These are phyloP conservation scores for Escallonia rubra DNA, from an alignment of 129 eudicot genomes.

Conservation along the genomic window DNA sequence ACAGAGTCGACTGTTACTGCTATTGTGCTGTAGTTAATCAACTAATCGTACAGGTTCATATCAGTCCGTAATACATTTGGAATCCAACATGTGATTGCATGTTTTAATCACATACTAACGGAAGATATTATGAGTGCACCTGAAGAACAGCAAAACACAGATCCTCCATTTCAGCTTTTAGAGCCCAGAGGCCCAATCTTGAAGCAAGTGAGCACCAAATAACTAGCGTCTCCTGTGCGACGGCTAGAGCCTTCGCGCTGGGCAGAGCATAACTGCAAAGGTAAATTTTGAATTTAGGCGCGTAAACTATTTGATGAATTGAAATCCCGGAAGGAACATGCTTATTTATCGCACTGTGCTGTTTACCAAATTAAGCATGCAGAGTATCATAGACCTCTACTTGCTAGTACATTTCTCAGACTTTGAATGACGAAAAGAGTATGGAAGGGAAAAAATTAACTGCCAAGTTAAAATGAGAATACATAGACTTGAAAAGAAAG, in stretches of 20 bases:
- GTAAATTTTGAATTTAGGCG: not conserved
- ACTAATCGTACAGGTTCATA: no score
- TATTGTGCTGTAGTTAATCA: no score
- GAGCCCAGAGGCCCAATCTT: slow-evolving; percentile 92
- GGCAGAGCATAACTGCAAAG: slow-evolving; percentile 82
- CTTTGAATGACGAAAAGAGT: no score
- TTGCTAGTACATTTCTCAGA: no score
- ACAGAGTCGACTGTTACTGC: no score
- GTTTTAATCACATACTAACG: not conserved
- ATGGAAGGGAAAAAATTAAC: no score
- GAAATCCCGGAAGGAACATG: no score
- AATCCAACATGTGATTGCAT: slow-evolving; percentile 4
- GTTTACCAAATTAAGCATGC: no score
- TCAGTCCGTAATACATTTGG: not conserved
- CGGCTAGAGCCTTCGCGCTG: slow-evolving; percentile 81
- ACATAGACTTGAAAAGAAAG: no score
- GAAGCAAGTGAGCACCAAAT: slow-evolving; percentile 99
- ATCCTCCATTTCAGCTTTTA: slow-evolving; percentile 96
- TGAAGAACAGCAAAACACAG: slow-evolving; percentile 96
- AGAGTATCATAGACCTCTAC: no score
- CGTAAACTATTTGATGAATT: not conserved
- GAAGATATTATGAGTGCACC: slow-evolving; percentile 23
- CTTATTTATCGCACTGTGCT: no score
- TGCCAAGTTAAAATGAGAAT: no score
- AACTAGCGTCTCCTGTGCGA: slow-evolving; percentile 90